Conservation (phyloP, 2,329 filamentous ascomycete species). For the Phialophora tarda region DNA sequence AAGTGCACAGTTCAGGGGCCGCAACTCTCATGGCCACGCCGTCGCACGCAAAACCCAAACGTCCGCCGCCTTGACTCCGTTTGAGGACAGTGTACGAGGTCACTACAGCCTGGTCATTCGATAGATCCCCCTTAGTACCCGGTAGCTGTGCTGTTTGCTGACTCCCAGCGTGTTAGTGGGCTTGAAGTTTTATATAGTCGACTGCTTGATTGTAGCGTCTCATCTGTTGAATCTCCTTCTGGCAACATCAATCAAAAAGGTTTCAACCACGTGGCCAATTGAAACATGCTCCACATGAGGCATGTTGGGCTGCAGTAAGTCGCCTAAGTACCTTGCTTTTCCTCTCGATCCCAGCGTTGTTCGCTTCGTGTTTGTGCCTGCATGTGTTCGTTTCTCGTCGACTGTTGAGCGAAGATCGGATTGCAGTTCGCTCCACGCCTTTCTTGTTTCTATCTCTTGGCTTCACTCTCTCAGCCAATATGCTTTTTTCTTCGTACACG, state of each 20-base stretch:
- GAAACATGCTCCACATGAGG: background rate
- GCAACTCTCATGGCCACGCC: background rate
- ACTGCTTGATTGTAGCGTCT: background rate
- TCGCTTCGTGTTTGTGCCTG: constrained; percentile 2
- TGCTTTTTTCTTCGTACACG: constrained; percentile 21
- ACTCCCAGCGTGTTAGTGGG: background rate
- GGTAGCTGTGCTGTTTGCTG: background rate
- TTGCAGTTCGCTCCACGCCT: background rate
- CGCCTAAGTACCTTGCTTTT: constrained; percentile 7
- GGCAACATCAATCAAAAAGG: background rate
- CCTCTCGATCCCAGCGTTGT: background rate
- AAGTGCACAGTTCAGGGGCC: background rate
- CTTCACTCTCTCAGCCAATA: constrained; percentile 13
- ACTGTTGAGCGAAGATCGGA: background rate
- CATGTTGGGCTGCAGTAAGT: background rate
- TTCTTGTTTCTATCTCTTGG: constrained; percentile 2
- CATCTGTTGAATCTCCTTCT: background rate
- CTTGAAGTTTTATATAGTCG: background rate
- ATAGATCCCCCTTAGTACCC: constrained; percentile 1
- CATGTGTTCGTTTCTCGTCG: background rate
- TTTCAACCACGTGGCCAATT: constrained; percentile 1
- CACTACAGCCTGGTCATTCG: background rate
- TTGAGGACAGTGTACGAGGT: background rate
- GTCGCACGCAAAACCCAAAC: background rate
- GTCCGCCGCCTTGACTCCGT: background rate